These are phyloP conservation scores for Schwanniomyces vanrijiae DNA, from an alignment of 805 yeast species.

Conservation along the genomic window DNA sequence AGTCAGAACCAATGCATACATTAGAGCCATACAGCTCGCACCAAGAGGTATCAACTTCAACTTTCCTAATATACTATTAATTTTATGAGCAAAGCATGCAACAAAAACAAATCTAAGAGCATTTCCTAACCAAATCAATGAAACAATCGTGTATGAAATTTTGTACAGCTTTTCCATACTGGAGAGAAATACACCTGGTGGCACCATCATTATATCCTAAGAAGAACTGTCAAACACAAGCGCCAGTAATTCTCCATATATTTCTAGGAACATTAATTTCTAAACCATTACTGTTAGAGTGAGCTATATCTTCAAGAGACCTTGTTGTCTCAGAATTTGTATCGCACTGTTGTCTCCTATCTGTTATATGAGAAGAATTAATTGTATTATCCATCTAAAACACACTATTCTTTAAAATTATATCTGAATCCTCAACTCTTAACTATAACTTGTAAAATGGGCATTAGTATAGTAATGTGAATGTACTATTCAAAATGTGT, in stretches of 20 bases:
- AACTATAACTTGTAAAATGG: too few species aligned
- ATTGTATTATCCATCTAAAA: too few species aligned
- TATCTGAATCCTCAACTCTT: too few species aligned
- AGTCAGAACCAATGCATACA: constrained; percentile 46
- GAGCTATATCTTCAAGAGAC: too few species aligned
- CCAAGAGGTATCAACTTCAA: constrained; percentile 31
- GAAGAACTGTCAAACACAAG: constrained; percentile 18
- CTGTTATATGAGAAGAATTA: too few species aligned
- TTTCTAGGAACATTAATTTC: constrained; percentile 19
- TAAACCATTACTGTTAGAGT: too few species aligned
- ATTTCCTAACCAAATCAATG: constrained; percentile 27
- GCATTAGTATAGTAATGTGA: too few species aligned
- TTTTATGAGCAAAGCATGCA: constrained; percentile 23
- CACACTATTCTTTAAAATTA: too few species aligned
- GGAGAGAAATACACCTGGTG: constrained; percentile 28
- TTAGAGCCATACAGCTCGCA: constrained; percentile 28
- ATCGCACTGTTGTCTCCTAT: too few species aligned
- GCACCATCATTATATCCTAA: constrained; percentile 26
- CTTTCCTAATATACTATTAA: constrained; percentile 21
- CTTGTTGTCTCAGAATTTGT: too few species aligned
- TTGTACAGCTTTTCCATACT: constrained; percentile 21
- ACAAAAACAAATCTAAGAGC: constrained; percentile 26
- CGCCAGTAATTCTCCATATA: constrained; percentile 15
- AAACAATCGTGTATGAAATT: constrained; percentile 22
- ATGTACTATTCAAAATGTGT: too few species aligned